These are phyloP conservation scores for Kitagawia praeruptora DNA, from an alignment of 129 eudicot genomes.

Conservation along the genomic window DNA sequence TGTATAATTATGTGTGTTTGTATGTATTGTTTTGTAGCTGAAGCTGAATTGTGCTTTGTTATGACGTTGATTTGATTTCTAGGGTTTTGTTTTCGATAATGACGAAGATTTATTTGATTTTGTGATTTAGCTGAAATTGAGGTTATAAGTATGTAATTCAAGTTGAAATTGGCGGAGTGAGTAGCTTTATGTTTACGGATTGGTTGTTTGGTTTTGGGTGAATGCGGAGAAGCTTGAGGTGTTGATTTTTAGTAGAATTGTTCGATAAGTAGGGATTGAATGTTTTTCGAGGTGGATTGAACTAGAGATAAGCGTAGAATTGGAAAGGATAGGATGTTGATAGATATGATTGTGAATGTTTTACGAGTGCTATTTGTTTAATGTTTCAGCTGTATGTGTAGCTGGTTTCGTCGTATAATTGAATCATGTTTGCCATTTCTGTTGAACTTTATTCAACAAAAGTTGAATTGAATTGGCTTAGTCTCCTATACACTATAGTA, in stretches of 20 bases:
- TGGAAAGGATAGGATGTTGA: background rate
- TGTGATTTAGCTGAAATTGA: conserved; percentile 21
- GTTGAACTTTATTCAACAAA: background rate
- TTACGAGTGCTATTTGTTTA: background rate
- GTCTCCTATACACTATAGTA: background rate
- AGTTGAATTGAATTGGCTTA: background rate
- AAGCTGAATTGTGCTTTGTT: conserved; percentile 8
- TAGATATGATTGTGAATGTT: background rate
- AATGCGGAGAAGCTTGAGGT: background rate
- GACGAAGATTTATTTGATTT: background rate
- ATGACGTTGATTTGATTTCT: conserved; percentile 24
- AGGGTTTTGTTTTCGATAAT: conserved; percentile 22
- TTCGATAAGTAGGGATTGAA: background rate
- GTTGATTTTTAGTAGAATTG: background rate
- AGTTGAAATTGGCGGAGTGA: conserved; percentile 14
- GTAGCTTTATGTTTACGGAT: conserved; percentile 14
- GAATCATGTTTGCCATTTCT: background rate
- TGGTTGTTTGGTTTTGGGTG: background rate
- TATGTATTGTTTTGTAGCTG: background rate
- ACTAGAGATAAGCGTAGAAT: background rate
- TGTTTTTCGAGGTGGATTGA: background rate
- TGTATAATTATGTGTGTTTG: background rate
- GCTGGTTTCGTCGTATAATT: background rate
- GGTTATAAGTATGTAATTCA: conserved; percentile 22
- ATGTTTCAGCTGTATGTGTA: background rate